Evolutionary conservation across 2,329 filamentous ascomycete genomes (phyloP), one percentile per base, ranked within the genome.

Genomic region (Colletotrichum spaethianum): DNA sequence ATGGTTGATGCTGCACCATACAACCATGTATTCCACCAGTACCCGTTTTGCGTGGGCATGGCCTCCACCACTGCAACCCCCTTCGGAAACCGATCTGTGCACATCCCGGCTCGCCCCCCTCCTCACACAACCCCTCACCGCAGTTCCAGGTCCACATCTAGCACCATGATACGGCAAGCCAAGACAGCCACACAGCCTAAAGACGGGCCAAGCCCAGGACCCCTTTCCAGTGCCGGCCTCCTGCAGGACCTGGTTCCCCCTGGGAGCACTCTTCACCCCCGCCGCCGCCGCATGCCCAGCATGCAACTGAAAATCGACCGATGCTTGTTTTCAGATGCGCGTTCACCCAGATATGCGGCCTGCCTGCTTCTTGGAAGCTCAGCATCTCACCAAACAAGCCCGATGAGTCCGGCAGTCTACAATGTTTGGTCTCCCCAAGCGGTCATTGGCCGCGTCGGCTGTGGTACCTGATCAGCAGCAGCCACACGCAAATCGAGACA

Each of bases 401-500:
- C 31, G 6, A 62, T 50, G 26, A 63, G 53, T 60, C 53, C 53
- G 55, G 42, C 50, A 69, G 55, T 64, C 59, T 59, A 55, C 53
- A 3, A 59, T 53, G 16, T 63, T 59, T 44, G 46, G 38, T 69
- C 60, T 23, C 48, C 18, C 20, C 40, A 40, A 46, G 23, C 46
- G 38, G 7, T 38, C 56, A 70, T 70, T 67, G 62, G 67, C 20
- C 46, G 20, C 40, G 28, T 31, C 31, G 33, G 31, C 60, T 53
- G 53, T 69, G 46, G 65, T 72, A 63, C 70, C 65, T 72, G 70
- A 70, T 70, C 53, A 50, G 59, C 53, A 48, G 59, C 46, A 72
- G 65, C 65, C 59, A 72, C 46, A 60, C 69, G 61, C 48, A 28
- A 28, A 64, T 64, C 69, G n/a, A 72, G 59, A 64, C 70, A 72